Conservation (phyloP, 73 alveolate genomes). For the Tetrahymena elliotti region DNA sequence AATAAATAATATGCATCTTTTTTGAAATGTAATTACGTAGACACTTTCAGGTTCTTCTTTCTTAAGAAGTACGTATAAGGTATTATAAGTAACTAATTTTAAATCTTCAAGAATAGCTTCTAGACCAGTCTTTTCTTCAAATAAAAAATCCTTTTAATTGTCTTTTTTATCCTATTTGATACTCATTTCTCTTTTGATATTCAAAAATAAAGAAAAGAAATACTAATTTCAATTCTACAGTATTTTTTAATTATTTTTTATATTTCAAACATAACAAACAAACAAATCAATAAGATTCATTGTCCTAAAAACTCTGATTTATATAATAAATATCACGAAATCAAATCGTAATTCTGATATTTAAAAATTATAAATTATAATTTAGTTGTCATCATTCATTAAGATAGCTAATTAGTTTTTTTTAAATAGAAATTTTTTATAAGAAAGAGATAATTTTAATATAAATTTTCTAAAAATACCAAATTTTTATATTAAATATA, state of each 20-base stretch:
- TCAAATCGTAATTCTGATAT: too few relatives aligned
- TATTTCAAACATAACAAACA: background rate
- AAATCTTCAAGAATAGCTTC: background rate
- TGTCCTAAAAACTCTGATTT: too few relatives aligned
- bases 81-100: background rate
- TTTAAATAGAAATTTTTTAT: too few relatives aligned
- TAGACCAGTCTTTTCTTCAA: background rate
- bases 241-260: too few relatives aligned
- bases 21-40: background rate
- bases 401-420: too few relatives aligned
- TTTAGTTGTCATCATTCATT: too few relatives aligned
- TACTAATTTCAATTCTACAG: background rate
- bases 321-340: too few relatives aligned
- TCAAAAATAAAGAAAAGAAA: background rate
- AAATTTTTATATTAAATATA: too few relatives aligned
- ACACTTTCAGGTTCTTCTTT: background rate
- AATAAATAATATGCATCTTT: too few relatives aligned
- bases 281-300: background rate
- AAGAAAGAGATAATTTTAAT: too few relatives aligned
- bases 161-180: background rate
- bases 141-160: background rate
- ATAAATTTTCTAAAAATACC: too few relatives aligned
- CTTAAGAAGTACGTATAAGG: background rate
- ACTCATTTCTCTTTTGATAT: background rate
- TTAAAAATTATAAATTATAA: too few relatives aligned